Conservation (phyloP, 352 stramenopile genomes). For the Ophiocytium majus region DNA sequence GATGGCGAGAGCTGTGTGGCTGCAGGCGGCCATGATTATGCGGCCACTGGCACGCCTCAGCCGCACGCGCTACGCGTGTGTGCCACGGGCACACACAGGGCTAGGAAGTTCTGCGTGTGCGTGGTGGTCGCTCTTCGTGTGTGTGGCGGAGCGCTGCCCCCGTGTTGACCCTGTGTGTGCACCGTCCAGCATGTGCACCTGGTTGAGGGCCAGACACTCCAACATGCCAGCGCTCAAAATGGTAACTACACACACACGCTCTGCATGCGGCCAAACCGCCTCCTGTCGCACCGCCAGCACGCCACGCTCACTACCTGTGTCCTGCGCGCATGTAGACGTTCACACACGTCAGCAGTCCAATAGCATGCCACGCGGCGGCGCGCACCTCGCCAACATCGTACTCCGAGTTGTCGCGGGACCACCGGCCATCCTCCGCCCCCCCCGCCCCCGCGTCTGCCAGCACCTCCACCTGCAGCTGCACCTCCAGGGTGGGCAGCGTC, state of each 20-base stretch:
- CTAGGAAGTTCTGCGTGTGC: no score
- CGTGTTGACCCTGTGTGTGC: no score
- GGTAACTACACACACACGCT: neutral
- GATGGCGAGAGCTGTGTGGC: neutral
- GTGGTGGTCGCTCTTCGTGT: no score
- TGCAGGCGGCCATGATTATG: no score
- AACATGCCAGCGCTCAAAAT: neutral
- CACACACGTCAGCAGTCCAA: neutral
- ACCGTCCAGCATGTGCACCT: no score
- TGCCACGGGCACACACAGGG: neutral
- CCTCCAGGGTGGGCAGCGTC: neutral
- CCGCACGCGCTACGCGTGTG: no score
- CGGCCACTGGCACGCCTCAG: no score
- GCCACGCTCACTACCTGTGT: neutral
- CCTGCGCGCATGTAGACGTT: neutral
- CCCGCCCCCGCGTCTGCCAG: neutral
- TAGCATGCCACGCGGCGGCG: neutral
- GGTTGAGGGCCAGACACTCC: neutral
- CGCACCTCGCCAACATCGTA: neutral
- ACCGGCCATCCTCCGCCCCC: neutral
- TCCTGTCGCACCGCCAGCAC: neutral
- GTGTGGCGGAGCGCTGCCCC: no score
- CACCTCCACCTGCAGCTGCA: neutral
- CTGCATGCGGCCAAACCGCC: neutral
- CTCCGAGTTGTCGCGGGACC: neutral